These are phyloP conservation scores for Tolypocladium endophyticum DNA, from an alignment of 2,329 filamentous ascomycete genomes.

Conservation along the genomic window DNA sequence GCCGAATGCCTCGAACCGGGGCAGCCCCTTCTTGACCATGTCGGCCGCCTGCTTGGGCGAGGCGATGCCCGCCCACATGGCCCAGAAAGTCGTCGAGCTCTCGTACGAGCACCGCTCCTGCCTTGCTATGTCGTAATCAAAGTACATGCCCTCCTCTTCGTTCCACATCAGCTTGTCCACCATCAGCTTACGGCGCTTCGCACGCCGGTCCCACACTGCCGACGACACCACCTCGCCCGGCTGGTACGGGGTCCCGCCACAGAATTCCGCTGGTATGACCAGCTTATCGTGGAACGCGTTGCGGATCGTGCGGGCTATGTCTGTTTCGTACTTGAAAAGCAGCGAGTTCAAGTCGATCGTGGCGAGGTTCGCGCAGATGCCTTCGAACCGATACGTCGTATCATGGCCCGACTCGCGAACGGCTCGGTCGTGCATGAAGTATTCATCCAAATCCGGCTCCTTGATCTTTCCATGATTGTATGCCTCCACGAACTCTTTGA, in stretches of 20 bases:
- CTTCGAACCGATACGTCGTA: slow-evolving; percentile 87
- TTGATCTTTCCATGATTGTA: slow-evolving; percentile 71
- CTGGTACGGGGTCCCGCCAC: slow-evolving; percentile 49
- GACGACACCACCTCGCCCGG: slow-evolving; percentile 70
- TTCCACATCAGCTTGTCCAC: slow-evolving; percentile 96
- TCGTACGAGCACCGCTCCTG: slow-evolving; percentile 78
- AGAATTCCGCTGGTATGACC: slow-evolving; percentile 73
- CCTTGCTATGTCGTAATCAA: slow-evolving; percentile 86
- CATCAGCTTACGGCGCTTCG: slow-evolving; percentile 68
- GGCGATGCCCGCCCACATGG: slow-evolving; percentile 88
- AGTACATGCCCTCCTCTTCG: slow-evolving; percentile 87
- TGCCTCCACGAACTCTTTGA: slow-evolving; percentile 74
- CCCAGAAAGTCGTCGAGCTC: slow-evolving; percentile 90
- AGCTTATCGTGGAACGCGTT: slow-evolving; percentile 76
- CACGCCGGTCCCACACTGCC: slow-evolving; percentile 80
- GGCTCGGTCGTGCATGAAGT: slow-evolving; percentile 91
- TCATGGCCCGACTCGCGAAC: slow-evolving; percentile 96
- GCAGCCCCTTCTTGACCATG: slow-evolving; percentile 72
- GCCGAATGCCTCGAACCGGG: slow-evolving; percentile 78
- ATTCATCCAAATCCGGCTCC: slow-evolving; percentile 86
- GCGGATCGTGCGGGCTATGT: slow-evolving; percentile 81
- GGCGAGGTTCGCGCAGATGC: slow-evolving; percentile 75
- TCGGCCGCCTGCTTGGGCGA: slow-evolving; percentile 76
- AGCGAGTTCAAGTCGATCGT: slow-evolving; percentile 93
- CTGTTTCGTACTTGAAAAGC: slow-evolving; percentile 92